Conservation (phyloP, 108 stramenopile genomes). For the Bacterosira constricta region DNA sequence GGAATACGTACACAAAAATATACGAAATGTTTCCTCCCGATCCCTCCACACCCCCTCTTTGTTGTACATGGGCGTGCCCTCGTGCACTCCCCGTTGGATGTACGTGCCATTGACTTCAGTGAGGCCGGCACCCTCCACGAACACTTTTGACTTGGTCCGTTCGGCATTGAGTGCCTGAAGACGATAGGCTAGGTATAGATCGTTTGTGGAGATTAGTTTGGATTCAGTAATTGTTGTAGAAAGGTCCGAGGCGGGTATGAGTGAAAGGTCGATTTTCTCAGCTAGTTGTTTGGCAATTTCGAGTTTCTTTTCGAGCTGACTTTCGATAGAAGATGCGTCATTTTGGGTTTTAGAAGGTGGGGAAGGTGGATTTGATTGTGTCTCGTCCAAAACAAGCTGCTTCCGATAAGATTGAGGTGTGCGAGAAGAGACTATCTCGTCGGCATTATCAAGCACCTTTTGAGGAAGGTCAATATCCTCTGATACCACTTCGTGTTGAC, state of each 20-base stretch:
- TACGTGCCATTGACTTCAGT: slow-evolving; percentile 80
- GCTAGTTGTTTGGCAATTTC: slow-evolving; percentile 26
- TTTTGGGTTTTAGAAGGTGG: slow-evolving; percentile 6
- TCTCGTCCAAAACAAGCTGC: background rate
- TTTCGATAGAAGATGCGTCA: slow-evolving; percentile 11
- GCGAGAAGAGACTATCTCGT: slow-evolving; percentile 1
- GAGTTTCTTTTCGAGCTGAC: slow-evolving; percentile 24
- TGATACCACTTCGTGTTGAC: slow-evolving; percentile 12
- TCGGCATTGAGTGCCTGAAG: slow-evolving; percentile 49
- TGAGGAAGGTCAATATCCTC: slow-evolving; percentile 20
- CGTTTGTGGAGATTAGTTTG: slow-evolving; percentile 27
- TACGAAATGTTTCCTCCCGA: slow-evolving; percentile 43
- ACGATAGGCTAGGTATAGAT: slow-evolving; percentile 43
- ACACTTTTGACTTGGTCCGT: slow-evolving; percentile 51
- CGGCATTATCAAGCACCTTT: slow-evolving; percentile 10
- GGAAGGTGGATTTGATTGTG: background rate
- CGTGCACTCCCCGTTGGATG: slow-evolving; percentile 61
- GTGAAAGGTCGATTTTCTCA: slow-evolving; percentile 40
- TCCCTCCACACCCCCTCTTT: slow-evolving; percentile 62
- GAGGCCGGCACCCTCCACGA: slow-evolving; percentile 79
- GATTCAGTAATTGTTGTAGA: slow-evolving; percentile 36
- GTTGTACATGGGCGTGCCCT: slow-evolving; percentile 66
- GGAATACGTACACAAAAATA: slow-evolving; percentile 84
- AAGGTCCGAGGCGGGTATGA: slow-evolving; percentile 47
- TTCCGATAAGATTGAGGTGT: slow-evolving; percentile 3